Evolutionary conservation across 495 filamentous ascomycete species (phyloP), one percentile per base, ranked within the genome.

Genomic region (Tuber brumale): DNA sequence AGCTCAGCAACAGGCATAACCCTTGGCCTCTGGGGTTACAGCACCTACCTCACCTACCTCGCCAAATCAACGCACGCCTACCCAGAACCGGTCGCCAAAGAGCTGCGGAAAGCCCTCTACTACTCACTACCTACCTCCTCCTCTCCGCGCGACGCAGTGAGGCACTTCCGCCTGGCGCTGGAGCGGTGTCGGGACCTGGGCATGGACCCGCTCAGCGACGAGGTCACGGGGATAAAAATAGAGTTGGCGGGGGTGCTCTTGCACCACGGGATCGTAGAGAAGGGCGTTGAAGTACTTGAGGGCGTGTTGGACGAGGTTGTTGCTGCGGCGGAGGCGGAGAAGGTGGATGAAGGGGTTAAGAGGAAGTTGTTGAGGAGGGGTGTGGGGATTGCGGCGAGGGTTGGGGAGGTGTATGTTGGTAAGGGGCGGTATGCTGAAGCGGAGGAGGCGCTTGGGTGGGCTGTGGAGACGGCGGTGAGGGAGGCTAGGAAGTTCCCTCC

Each of bases 201-300:
- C 0, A 90, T 99, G 85, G 92, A 97, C 83, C 92, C 92, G 4
- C 95, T 93, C 80, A 92, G 91, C 4, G 92, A 97, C 76, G 95
- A 97, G 81, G 89, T 97, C 21, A 85, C 97, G 70, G 95, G 95
- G 0, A 88, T 99, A 31, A 95, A 93, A 85, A 89, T 97, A 44
- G 90, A 93, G 84, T 83, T 97, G 7, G 90, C 93, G 5, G 87
- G 86, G 21, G 89, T 96, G 86, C 85, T 96, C 78, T 93, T 97
- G 85, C 91, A 92, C 83, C 86, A 91, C 7, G 87, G 90, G 31
- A 84, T 90, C 75, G 88, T 88, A 74, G 85, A 88, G 69, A 89
- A 89, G 75, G 90, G 93, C 0, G 89, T 91, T 69, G 86, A 92
- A 71, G 88, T 97, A 12, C 84, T 97, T 48, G 93, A 97, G 86